A percentile compares a stretch with the other conserved stretches of the same genome.
Evolutionary conservation across 495 filamentous ascomycete genomes (phyloP).

Genomic region (Chaetomium tenue): DNA sequence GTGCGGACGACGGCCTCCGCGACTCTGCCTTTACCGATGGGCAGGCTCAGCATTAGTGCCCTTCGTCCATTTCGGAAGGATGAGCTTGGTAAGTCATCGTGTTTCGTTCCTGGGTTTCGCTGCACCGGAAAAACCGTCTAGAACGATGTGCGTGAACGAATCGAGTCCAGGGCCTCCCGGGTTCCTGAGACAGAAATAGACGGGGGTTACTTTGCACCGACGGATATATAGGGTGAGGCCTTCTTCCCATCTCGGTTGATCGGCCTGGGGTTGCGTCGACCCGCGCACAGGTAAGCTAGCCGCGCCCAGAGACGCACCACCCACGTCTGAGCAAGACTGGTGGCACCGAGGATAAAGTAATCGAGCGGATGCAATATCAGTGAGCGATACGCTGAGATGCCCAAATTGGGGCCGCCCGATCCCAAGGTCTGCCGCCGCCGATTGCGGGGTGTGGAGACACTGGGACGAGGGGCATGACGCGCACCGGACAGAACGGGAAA

Average conservation of each 20-base stretch:
- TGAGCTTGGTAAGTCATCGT: not conserved
- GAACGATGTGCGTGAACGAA: not conserved
- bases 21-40: not conserved
- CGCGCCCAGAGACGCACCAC: not conserved
- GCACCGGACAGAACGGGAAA: constrained; percentile 20
- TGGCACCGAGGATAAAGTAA: not conserved
- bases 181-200: constrained; percentile 9
- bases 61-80: not conserved
- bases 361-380: not conserved
- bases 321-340: not conserved
- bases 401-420: not conserved
- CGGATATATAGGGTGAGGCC: constrained; percentile 3
- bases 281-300: constrained; percentile 1
- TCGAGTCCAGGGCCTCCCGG: not conserved
- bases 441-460: constrained; percentile 19
- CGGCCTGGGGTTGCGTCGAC: constrained; percentile 10
- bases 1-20: constrained; percentile 15
- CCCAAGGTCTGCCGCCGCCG: not conserved
- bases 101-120: not conserved
- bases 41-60: not conserved
- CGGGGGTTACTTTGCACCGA: constrained; percentile 9
- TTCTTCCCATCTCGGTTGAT: constrained; percentile 9
- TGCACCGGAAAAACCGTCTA: not conserved
- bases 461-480: constrained; percentile 2
- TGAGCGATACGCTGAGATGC: not conserved